Percentiles rank a stretch among this genome's conserved stretches.
phyloP scores from a whole-genome alignment of 108 stramenopile species.

The Cyclotella atomus region DNA sequence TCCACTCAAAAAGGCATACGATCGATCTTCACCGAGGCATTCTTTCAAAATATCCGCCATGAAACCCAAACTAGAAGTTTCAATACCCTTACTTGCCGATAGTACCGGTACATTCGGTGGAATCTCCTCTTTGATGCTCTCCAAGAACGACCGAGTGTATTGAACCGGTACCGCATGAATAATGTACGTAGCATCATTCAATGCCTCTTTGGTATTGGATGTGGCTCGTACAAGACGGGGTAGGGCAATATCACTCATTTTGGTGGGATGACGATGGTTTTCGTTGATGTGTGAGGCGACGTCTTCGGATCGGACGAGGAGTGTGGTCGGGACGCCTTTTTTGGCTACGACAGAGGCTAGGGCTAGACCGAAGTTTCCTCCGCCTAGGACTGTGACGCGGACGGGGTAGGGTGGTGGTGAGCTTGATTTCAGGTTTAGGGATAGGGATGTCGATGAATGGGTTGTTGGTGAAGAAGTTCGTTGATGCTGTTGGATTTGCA shows the following conservation, averaged over 20 bases:
- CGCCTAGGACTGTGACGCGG: constrained; percentile 91
- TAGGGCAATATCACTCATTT: constrained; percentile 81
- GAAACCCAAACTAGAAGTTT: constrained; percentile 88
- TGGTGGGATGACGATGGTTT: constrained; percentile 87
- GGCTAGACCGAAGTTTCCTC: constrained; percentile 95
- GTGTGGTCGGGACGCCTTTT: constrained; percentile 79
- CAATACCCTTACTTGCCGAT: constrained; percentile 92
- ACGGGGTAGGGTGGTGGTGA: constrained; percentile 48
- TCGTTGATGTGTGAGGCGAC: constrained; percentile 85
- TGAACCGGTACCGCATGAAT: constrained; percentile 97
- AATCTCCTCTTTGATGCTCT: constrained; percentile 68
- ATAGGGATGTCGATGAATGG: neutral
- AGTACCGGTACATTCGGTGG: constrained; percentile 78
- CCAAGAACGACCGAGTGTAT: constrained; percentile 82
- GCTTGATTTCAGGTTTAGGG: constrained; percentile 21
- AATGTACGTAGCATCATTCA: constrained; percentile 90
- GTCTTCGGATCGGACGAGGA: constrained; percentile 82
- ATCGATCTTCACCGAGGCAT: constrained; percentile 83
- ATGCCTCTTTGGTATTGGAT: constrained; percentile 74
- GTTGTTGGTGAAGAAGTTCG: neutral
- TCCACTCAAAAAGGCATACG: constrained; percentile 93
- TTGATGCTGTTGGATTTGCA: neutral
- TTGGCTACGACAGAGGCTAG: constrained; percentile 84
- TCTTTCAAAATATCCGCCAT: constrained; percentile 94
- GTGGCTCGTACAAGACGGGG: constrained; percentile 82